phyloP scores from a whole-genome alignment of 768 basidiomycete species.

The Butyriboletus loyo region DNA sequence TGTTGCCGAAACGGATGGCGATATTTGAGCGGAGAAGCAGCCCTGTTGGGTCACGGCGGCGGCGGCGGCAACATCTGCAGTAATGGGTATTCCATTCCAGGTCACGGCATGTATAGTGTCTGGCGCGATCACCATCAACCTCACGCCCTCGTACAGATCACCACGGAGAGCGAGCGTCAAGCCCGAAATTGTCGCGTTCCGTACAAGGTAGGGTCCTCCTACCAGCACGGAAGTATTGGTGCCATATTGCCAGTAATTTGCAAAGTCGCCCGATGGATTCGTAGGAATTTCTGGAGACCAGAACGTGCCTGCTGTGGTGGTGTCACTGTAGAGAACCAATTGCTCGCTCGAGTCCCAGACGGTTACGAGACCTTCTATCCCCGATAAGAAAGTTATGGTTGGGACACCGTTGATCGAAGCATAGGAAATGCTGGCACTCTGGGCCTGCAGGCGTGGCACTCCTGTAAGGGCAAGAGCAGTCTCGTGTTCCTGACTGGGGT shows the following conservation, averaged over 20 bases:
- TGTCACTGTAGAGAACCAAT: constrained; percentile 67
- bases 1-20: constrained; percentile 26
- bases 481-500: constrained; percentile 55
- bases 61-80: constrained; percentile 35
- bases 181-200: constrained; percentile 46
- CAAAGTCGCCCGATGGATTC: constrained; percentile 38
- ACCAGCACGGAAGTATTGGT: constrained; percentile 67
- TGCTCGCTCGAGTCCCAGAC: constrained; percentile 66
- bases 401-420: constrained; percentile 31
- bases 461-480: constrained; percentile 44
- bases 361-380: constrained; percentile 55
- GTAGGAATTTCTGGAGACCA: constrained; percentile 68
- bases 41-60: constrained; percentile 34
- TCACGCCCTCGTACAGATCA: constrained; percentile 59
- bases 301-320: constrained; percentile 64
- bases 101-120: constrained; percentile 48
- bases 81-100: constrained; percentile 65
- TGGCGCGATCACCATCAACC: constrained; percentile 64
- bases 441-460: constrained; percentile 39
- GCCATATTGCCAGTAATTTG: constrained; percentile 70
- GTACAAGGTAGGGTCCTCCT: constrained; percentile 63
- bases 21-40: constrained; percentile 49
- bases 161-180: constrained; percentile 60
- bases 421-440: constrained; percentile 25
- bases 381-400: constrained; percentile 53